Evolutionary conservation across 2,329 filamentous ascomycete genomes (phyloP).

Genomic region (Cytospora chrysosperma): DNA sequence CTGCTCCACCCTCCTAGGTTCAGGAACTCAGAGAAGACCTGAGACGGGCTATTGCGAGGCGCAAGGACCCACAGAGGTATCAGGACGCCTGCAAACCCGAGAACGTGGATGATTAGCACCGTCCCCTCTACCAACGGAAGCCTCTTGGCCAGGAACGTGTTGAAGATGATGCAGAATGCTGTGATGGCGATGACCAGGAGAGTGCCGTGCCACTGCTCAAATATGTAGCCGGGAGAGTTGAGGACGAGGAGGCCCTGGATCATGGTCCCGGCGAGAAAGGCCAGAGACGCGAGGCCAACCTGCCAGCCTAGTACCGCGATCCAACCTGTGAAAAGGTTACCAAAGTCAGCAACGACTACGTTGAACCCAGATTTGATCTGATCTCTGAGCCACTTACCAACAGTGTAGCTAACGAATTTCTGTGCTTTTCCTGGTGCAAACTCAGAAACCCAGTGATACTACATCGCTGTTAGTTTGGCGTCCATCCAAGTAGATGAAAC

Average conservation of each 20-base stretch:
- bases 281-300: conserved; percentile 37
- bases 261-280: conserved; percentile 46
- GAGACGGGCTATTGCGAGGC: conserved; percentile 24
- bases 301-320: conserved; percentile 51
- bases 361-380: too few relatives aligned
- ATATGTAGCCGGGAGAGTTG: conserved; percentile 39
- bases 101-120: conserved; percentile 47
- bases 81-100: conserved; percentile 31
- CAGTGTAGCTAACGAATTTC: conserved; percentile 54
- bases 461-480: conserved; percentile 48
- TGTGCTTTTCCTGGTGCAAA: conserved; percentile 48
- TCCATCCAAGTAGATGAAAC: neutral
- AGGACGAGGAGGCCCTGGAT: conserved; percentile 46
- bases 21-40: conserved; percentile 46
- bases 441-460: conserved; percentile 61
- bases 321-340: conserved; percentile 39
- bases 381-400: conserved; percentile 34
- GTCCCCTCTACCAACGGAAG: conserved; percentile 52
- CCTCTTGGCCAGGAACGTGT: conserved; percentile 44
- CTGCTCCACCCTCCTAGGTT: conserved; percentile 49
- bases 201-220: conserved; percentile 47
- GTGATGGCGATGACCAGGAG: conserved; percentile 49
- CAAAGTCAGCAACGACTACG: neutral
- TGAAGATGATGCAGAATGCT: conserved; percentile 47
- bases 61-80: conserved; percentile 31